A percentile compares a stretch with the other conserved stretches of the same genome.
These are phyloP conservation scores for Xerocomellus dryophilus DNA, from an alignment of 768 basidiomycete species.

Conservation along the genomic window DNA sequence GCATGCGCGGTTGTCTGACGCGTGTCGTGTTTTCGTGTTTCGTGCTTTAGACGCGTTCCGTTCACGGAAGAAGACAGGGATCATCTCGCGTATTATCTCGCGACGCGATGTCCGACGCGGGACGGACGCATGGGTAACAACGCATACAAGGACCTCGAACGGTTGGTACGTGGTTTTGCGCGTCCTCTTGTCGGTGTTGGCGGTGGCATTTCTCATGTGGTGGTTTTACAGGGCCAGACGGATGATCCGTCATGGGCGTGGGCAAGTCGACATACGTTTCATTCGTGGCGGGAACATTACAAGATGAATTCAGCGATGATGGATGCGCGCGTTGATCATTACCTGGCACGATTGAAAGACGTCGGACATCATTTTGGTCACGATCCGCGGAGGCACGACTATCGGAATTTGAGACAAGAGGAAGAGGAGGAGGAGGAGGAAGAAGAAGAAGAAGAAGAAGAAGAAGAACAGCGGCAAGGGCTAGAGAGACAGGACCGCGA, in stretches of 20 bases:
- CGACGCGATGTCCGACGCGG: slow-evolving; percentile 41
- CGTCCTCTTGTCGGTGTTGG: not conserved
- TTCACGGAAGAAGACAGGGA: slow-evolving; percentile 43
- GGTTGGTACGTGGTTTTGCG: slow-evolving; percentile 41
- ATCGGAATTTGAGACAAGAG: not conserved
- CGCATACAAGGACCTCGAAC: slow-evolving; percentile 44
- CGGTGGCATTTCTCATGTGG: not conserved
- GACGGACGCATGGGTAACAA: slow-evolving; percentile 47
- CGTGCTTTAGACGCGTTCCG: slow-evolving; percentile 16
- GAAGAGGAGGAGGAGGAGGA: slow-evolving; percentile 14
- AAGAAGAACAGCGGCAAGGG: slow-evolving; percentile 4
- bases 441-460: slow-evolving; percentile 5
- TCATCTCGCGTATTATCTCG: slow-evolving; percentile 46
- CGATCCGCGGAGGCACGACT: slow-evolving; percentile 22
- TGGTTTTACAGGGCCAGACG: slow-evolving; percentile 17
- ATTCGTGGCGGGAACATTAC: slow-evolving; percentile 65
- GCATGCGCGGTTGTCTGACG: not conserved
- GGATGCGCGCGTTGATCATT: slow-evolving; percentile 40
- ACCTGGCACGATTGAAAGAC: slow-evolving; percentile 15
- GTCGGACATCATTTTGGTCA: slow-evolving; percentile 22
- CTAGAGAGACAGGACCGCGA: not conserved
- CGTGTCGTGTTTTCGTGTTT: not conserved
- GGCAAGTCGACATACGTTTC: slow-evolving; percentile 48
- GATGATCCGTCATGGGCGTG: slow-evolving; percentile 40
- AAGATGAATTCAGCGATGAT: slow-evolving; percentile 41